Percentiles rank a stretch among this genome's conserved stretches.
phyloP scores from a whole-genome alignment of 2,329 filamentous ascomycete genomes.

The Laburnicola sp. region DNA sequence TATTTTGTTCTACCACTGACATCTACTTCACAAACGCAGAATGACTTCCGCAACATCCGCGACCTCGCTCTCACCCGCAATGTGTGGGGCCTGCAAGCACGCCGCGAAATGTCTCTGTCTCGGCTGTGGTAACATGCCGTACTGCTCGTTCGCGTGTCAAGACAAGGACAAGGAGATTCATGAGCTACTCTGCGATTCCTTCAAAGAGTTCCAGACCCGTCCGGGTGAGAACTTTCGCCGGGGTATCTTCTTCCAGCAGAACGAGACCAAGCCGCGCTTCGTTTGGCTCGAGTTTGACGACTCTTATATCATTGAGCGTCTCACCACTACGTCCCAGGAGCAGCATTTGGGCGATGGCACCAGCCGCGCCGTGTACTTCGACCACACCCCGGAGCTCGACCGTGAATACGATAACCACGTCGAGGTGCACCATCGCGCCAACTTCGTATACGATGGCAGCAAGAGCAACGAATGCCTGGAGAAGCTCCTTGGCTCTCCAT shows the following conservation, averaged over 20 bases:
- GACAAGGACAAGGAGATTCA: constrained; percentile 17
- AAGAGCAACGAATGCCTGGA: background rate
- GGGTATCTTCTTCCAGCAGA: constrained; percentile 7
- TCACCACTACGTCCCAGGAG: background rate
- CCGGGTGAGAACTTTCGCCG: background rate
- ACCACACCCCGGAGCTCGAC: background rate
- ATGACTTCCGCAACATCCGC: too few relatives aligned
- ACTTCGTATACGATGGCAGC: background rate
- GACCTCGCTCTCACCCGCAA: background rate
- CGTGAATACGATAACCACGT: background rate
- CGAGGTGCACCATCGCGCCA: background rate
- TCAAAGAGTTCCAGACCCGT: constrained; percentile 2
- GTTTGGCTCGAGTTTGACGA: constrained; percentile 5
- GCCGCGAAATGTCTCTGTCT: constrained; percentile 2
- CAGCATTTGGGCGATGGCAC: background rate
- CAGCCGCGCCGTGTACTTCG: background rate
- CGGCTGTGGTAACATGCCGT: constrained; percentile 13
- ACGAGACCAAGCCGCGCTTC: constrained; percentile 2
- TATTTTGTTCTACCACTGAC: background rate
- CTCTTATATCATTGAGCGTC: too few relatives aligned
- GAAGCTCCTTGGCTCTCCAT: background rate
- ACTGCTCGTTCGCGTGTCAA: constrained; percentile 22
- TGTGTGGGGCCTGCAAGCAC: constrained; percentile 1
- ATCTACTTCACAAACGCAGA: too few relatives aligned
- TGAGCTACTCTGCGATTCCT: constrained; percentile 19